These are phyloP conservation scores for Kalaharituber pfeilii DNA, from an alignment of 2,329 filamentous ascomycete species.

Conservation along the genomic window DNA sequence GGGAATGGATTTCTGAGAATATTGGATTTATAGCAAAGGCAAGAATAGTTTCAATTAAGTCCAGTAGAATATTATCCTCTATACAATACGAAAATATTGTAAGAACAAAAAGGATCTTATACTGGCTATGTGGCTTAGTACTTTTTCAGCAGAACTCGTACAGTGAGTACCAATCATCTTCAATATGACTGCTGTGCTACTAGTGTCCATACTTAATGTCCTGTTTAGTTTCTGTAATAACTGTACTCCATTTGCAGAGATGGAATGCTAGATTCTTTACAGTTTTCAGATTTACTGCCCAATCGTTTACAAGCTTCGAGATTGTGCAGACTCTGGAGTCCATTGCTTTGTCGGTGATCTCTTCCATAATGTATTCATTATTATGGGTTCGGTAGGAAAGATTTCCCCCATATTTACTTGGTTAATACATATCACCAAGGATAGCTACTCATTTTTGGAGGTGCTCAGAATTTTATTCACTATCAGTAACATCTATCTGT, in stretches of 20 bases:
- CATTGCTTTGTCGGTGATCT: not conserved
- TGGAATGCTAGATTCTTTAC: not conserved
- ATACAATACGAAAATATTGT: not conserved
- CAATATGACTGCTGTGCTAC: not conserved
- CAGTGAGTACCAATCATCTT: not conserved
- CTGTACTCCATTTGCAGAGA: not conserved
- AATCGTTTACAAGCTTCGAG: not conserved
- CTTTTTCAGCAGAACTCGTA: not conserved
- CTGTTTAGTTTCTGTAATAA: not conserved
- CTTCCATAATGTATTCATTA: not conserved
- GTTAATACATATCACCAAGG: not conserved
- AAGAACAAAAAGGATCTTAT: not conserved
- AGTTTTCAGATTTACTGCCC: not conserved
- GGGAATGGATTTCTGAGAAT: not conserved
- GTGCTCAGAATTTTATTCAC: not conserved
- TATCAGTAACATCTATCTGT: not conserved
- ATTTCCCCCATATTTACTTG: not conserved
- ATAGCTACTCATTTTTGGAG: not conserved
- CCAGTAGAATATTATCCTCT: not conserved
- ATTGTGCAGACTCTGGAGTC: not conserved
- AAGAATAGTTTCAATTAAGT: not conserved
- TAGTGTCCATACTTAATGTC: not conserved
- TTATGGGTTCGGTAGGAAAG: not conserved
- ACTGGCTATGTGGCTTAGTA: not conserved
- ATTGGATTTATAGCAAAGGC: not conserved